Evolutionary conservation across 2,329 filamentous ascomycete genomes (phyloP).

Genomic region (Clarireedia sp.): DNA sequence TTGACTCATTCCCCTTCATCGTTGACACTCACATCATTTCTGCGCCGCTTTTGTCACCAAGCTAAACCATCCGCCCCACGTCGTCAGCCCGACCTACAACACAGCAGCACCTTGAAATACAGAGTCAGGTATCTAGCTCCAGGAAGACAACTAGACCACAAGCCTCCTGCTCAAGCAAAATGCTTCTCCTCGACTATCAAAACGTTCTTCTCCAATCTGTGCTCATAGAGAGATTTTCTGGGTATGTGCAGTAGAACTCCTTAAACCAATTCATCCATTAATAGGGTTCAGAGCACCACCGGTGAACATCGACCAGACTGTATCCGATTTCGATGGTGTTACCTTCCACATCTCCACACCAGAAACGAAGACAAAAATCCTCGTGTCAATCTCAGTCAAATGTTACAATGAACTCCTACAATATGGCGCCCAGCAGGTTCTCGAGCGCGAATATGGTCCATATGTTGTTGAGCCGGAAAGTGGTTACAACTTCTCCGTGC

Average conservation of each 20-base stretch:
- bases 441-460: slow-evolving; percentile 88
- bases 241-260: slow-evolving; percentile 18
- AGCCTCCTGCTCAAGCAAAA: slow-evolving; percentile 34
- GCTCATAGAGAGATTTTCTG: slow-evolving; percentile 78
- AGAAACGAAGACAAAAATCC: slow-evolving; percentile 85
- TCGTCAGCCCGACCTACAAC: slow-evolving; percentile 10
- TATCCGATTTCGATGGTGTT: slow-evolving; percentile 98
- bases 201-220: slow-evolving; percentile 97
- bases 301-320: slow-evolving; percentile 89
- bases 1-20: neutral
- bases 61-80: slow-evolving; percentile 7
- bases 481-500: slow-evolving; percentile 92
- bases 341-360: slow-evolving; percentile 98
- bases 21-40: neutral
- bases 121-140: neutral
- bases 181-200: slow-evolving; percentile 97
- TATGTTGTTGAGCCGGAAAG: slow-evolving; percentile 83
- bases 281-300: slow-evolving; percentile 62
- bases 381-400: slow-evolving; percentile 89
- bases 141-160: neutral
- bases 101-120: slow-evolving; percentile 5
- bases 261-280: slow-evolving; percentile 18
- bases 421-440: slow-evolving; percentile 85
- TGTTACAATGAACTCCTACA: slow-evolving; percentile 88
- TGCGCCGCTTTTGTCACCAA: slow-evolving; percentile 6